These are phyloP conservation scores for Acacia melanoxylon DNA, from an alignment of 306 rosid genomes.

Conservation along the genomic window DNA sequence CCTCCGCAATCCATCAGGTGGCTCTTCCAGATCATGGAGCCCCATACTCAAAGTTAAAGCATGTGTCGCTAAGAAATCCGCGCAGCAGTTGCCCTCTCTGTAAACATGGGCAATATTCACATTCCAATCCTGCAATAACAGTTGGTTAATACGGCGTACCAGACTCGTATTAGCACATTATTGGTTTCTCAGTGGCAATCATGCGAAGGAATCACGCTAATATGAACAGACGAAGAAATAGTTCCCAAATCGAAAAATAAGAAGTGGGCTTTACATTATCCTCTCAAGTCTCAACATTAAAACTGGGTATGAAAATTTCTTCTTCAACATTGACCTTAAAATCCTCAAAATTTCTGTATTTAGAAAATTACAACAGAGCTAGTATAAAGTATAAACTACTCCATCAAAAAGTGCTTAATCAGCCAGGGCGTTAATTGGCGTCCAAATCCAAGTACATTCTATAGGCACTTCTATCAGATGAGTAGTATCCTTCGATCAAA, in stretches of 20 bases:
- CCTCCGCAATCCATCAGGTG: too few relatives aligned
- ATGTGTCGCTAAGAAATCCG: too few relatives aligned
- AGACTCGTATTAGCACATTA: too few relatives aligned
- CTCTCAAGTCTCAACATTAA: neutral
- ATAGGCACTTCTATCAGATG: constrained; percentile 73
- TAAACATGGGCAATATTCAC: too few relatives aligned
- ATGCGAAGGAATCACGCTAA: neutral
- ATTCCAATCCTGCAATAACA: too few relatives aligned
- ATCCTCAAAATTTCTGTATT: neutral
- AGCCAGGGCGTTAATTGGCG: constrained; percentile 30
- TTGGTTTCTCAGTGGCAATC: neutral
- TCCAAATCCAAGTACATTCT: constrained; percentile 80
- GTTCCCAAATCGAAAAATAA: neutral
- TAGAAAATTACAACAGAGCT: neutral
- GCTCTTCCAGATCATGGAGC: too few relatives aligned
- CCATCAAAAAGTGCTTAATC: neutral
- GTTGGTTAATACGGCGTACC: too few relatives aligned
- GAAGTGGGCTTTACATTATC: neutral
- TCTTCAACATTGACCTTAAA: neutral
- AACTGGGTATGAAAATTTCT: neutral
- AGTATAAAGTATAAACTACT: neutral
- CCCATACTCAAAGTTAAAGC: too few relatives aligned
- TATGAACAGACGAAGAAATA: neutral
- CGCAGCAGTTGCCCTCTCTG: too few relatives aligned
- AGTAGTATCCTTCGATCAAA: constrained; percentile 71